Percentiles rank a stretch among this genome's conserved stretches.
Conservation (phyloP, 2,329 filamentous ascomycete genomes). For the Claviceps maximensis region DNA sequence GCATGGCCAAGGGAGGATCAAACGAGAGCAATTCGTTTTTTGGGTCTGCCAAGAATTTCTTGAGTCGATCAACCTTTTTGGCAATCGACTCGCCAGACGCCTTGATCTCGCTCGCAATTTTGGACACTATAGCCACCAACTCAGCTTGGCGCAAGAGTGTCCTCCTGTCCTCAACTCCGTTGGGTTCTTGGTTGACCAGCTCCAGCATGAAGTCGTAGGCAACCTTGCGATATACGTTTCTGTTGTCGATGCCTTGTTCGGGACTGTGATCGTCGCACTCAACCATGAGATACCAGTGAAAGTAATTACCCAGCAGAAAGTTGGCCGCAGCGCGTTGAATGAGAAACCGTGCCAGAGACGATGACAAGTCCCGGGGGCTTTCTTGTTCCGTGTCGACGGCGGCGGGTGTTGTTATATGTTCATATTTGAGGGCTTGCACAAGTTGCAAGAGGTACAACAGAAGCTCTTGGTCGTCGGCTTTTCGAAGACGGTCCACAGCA, state of each 20-base stretch:
- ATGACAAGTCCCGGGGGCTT: constrained; percentile 58
- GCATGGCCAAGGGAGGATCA: constrained; percentile 75
- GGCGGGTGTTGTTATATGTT: constrained; percentile 45
- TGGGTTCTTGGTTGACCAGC: constrained; percentile 54
- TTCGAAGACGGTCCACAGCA: constrained; percentile 80
- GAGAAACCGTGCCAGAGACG: constrained; percentile 66
- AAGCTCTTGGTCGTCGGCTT: constrained; percentile 85
- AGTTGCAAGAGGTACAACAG: constrained; percentile 85
- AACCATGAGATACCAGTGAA: constrained; percentile 98
- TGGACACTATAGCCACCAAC: constrained; percentile 73
- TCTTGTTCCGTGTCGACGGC: constrained; percentile 39
- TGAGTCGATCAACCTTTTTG: constrained; percentile 72
- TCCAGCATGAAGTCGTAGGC: constrained; percentile 94
- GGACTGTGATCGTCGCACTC: constrained; percentile 80
- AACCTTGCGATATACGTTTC: constrained; percentile 80
- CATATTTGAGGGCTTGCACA: constrained; percentile 91
- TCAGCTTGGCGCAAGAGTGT: constrained; percentile 78
- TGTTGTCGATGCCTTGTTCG: constrained; percentile 60
- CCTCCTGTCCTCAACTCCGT: constrained; percentile 60
- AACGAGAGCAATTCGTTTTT: constrained; percentile 79
- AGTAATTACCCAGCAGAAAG: constrained; percentile 82
- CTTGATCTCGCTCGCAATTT: constrained; percentile 80
- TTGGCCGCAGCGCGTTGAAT: constrained; percentile 80
- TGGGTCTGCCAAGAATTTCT: constrained; percentile 71
- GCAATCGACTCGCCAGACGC: constrained; percentile 64